Base-by-base conservation (phyloP, 2,329 filamentous ascomycete genomes). In the Aspergillus fructus region DNA sequence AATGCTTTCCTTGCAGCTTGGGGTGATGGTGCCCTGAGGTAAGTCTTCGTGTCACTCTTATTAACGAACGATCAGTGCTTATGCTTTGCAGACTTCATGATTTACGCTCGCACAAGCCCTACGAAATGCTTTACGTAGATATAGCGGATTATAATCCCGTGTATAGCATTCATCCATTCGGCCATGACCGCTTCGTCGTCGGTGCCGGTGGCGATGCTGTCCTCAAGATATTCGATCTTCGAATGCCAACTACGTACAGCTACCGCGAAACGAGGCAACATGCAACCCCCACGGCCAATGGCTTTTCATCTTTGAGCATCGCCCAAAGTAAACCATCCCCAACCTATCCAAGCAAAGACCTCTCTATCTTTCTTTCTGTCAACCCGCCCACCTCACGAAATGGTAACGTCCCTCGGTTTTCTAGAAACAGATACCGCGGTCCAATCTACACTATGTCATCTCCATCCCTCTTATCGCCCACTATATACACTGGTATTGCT, bases 161-260 rank as follows among this genome's bases (percentile, higher is more conserved):
- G 6, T 87, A 87, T 65, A 83, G 83, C 19, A 76, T 88, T 15
- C 78, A 83, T 1, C 72, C 81, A 0, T 79, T 86, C 50, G 83
- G 83, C 2, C 78, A 79, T 19, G 81, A 87, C 62, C 76, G 79
- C 2, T 79, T 88, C 54, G 66, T 87, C 8, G 82, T 80, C 11
- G 85, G 85, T 23, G 79, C 80, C 1, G 80, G 81, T 3, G 77
- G 81, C 49, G 82, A 87, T 67, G 81, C 79, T 45, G 75, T 86
- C 50, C 71, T 88, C 45, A 87, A 87, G 63, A 74, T 87, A 4
- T 88, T 86, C 62, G 85, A 89, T 63, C 67, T 88, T 43, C 83
- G 85, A 23, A 75, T 85, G 64, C 64, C 65, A n/a, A 72, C 66
- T 21, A 64, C 61, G 13, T 76, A 75, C 62, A 69, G 58, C 53